Conservation (phyloP, 2,329 filamentous ascomycete genomes). For the Aspergillus phoenicis region DNA sequence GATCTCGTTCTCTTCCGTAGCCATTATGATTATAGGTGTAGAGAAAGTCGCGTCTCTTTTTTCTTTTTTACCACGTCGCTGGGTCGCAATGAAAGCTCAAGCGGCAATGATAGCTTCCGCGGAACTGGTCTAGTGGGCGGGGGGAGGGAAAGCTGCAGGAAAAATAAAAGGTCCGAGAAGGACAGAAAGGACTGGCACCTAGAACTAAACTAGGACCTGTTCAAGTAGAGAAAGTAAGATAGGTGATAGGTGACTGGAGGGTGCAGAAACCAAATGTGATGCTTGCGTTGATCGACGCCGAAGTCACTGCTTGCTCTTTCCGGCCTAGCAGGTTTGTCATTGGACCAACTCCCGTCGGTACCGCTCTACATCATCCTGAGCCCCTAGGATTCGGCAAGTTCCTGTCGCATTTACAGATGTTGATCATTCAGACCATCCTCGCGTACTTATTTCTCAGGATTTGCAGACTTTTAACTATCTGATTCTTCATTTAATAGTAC, state of each 20-base stretch:
- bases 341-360: constrained; percentile 8
- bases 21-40: constrained; percentile 28
- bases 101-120: constrained; percentile 19
- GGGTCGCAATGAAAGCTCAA: constrained; percentile 21
- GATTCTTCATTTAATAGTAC: no score
- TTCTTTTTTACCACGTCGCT: background rate
- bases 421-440: no score
- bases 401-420: no score
- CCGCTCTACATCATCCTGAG: background rate
- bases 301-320: constrained; percentile 32
- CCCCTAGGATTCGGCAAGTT: background rate
- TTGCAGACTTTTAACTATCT: no score
- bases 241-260: constrained; percentile 17
- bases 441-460: no score
- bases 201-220: constrained; percentile 7
- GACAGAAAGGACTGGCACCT: background rate
- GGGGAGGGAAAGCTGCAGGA: constrained; percentile 21
- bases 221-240: constrained; percentile 12
- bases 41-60: background rate
- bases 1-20: constrained; percentile 40
- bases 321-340: constrained; percentile 31
- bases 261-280: constrained; percentile 22
- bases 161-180: constrained; percentile 16
- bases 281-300: constrained; percentile 26
- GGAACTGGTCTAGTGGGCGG: constrained; percentile 17